Evolutionary conservation across 352 stramenopile genomes (phyloP).

Genomic region (Achlya hypogyna): DNA sequence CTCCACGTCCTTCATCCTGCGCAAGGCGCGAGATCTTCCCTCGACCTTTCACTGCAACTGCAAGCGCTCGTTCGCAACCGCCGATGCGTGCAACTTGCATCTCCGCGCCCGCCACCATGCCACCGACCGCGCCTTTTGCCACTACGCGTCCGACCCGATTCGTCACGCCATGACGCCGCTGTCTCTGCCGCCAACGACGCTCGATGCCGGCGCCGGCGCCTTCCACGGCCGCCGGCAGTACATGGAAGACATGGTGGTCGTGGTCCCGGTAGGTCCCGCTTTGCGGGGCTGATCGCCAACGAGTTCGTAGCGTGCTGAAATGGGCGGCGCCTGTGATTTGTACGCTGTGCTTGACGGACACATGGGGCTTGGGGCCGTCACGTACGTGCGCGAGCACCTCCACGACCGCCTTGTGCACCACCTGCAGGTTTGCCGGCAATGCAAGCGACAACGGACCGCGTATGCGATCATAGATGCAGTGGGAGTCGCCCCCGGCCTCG

Average conservation of each 20-base stretch:
- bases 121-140: constrained; percentile 22
- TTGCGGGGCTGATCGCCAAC: background rate
- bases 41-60: constrained; percentile 51
- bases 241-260: constrained; percentile 84
- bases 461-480: too few relatives aligned
- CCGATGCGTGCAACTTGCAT: constrained; percentile 26
- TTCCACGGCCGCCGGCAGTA: constrained; percentile 89
- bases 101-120: constrained; percentile 22
- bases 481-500: background rate
- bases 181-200: background rate
- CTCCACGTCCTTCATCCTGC: constrained; percentile 45
- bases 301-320: constrained; percentile 28
- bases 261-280: constrained; percentile 18
- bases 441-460: background rate
- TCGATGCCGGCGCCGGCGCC: constrained; percentile 33
- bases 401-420: constrained; percentile 24
- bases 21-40: constrained; percentile 44
- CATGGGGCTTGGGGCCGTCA: constrained; percentile 80
- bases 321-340: constrained; percentile 55
- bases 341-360: constrained; percentile 95
- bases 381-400: constrained; percentile 58
- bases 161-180: background rate
- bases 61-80: constrained; percentile 46
- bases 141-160: background rate
- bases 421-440: background rate